Percentiles rank a stretch among this genome's conserved stretches.
phyloP scores from a whole-genome alignment of 1,139 yeast species.

The Candida glucosophila region DNA sequence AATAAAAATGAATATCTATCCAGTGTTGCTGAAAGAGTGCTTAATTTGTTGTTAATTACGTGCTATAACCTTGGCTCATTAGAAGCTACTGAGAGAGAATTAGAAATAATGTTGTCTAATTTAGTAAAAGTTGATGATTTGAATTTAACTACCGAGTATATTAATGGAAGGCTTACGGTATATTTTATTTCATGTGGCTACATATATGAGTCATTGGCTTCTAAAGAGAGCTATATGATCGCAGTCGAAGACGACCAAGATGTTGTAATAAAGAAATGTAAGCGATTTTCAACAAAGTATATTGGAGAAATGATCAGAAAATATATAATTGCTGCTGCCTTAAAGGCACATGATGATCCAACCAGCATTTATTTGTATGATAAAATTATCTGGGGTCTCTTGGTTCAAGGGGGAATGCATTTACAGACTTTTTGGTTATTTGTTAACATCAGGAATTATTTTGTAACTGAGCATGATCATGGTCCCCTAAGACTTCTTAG shows the following conservation, averaged over 20 bases:
- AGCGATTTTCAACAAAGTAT: conserved; percentile 6
- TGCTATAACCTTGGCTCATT: conserved; percentile 10
- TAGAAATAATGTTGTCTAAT: conserved; percentile 6
- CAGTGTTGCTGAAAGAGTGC: conserved; percentile 7
- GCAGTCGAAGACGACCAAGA: conserved; percentile 5
- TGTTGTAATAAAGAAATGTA: conserved; percentile 1
- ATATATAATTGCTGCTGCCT: conserved; percentile 20
- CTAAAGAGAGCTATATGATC: conserved; percentile 5
- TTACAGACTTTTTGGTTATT: conserved; percentile 34
- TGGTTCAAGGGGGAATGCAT: conserved; percentile 37
- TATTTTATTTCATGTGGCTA: conserved; percentile 13
- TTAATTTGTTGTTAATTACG: conserved; percentile 8
- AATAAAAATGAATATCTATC: conserved; percentile 9
- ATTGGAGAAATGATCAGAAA: conserved; percentile 24
- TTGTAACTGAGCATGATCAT: conserved; percentile 13
- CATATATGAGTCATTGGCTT: conserved; percentile 13
- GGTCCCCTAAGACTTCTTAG: conserved; percentile 13
- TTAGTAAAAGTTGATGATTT: conserved; percentile 6
- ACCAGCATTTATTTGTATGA: conserved; percentile 20
- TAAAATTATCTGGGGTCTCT: conserved; percentile 28
- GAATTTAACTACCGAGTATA: conserved; percentile 9
- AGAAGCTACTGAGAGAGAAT: conserved; percentile 7
- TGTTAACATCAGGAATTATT: conserved; percentile 20
- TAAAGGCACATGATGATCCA: conserved; percentile 28
- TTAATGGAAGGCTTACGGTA: conserved; percentile 10